Percentiles rank a stretch among this genome's conserved stretches.
These are phyloP conservation scores for Wickerhamomyces bisporus DNA, from an alignment of 805 yeast genomes.

Conservation along the genomic window DNA sequence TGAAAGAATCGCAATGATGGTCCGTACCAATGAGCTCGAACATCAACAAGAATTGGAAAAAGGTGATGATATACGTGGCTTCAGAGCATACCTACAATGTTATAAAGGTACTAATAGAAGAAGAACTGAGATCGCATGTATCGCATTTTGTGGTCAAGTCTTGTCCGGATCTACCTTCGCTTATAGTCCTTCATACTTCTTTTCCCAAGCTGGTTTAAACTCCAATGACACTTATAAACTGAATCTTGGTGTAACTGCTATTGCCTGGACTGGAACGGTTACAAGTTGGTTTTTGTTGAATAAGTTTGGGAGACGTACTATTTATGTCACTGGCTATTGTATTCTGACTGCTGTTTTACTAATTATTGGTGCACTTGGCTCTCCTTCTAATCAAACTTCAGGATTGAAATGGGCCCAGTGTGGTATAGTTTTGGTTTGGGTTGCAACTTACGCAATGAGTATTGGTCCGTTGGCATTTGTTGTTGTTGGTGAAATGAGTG, in stretches of 20 bases:
- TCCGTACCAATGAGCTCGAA: slow-evolving; percentile 16
- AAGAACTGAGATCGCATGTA: slow-evolving; percentile 37
- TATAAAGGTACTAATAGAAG: slow-evolving; percentile 38
- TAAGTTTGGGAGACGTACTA: slow-evolving; percentile 27
- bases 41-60: slow-evolving; percentile 6
- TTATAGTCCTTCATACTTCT: slow-evolving; percentile 42
- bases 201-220: slow-evolving; percentile 42
- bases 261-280: slow-evolving; percentile 28
- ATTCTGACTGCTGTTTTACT: slow-evolving; percentile 15
- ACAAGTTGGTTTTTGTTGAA: slow-evolving; percentile 28
- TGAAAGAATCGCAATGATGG: slow-evolving; percentile 15
- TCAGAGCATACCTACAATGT: slow-evolving; percentile 33
- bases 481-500: slow-evolving; percentile 33
- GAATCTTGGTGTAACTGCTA: slow-evolving; percentile 29
- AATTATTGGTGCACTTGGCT: slow-evolving; percentile 13
- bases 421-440: slow-evolving; percentile 17
- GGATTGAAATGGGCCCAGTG: slow-evolving; percentile 19
- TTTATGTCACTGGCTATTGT: slow-evolving; percentile 25
- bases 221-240: slow-evolving; percentile 26
- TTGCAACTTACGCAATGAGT: slow-evolving; percentile 28
- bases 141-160: slow-evolving; percentile 37
- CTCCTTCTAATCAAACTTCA: slow-evolving; percentile 9
- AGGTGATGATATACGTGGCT: slow-evolving; percentile 8
- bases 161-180: slow-evolving; percentile 44
- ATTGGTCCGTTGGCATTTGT: slow-evolving; percentile 37